Evolutionary conservation across 257 asterid species (phyloP), one percentile per base, ranked within the genome.

Genomic region (Primulina huaijiensis): DNA sequence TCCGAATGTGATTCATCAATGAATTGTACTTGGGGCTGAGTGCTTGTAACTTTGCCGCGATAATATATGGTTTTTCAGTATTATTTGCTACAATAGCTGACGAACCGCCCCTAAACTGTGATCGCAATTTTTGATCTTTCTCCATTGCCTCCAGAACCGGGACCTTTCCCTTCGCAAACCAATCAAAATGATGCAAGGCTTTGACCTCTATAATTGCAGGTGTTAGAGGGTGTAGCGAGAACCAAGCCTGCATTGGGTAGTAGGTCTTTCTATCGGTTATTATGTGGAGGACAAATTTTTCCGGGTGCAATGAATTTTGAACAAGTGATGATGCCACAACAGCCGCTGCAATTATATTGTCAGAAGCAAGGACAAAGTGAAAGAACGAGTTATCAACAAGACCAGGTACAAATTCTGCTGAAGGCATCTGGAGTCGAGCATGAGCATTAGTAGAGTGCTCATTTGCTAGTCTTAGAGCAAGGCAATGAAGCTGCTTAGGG

Each of bases 81-180:
- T 81, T 85, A 79, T 84, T 87, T 19, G 91, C 95, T 74, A 90
- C 95, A 1, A 93, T 93, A 38, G 95, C 94, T 0, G 96, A 87
- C 8, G 98, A 93, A 7, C 98, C 98, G 56, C 98, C 98, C 73
- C 97, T 86, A 57, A 84, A 93, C 64, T 77, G 87, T 21, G 98
- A 81, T 6, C 97, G 76, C 59, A 89, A 90, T 70, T 81, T 81
- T 72, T 90, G 95, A 70, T 93, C 98, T 73, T 93, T 93, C 80
- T 93, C 98, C 98, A 90, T 93, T 68, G 98, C 98, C 78, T 93
- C 98, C 75, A 93, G 74, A 20, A 93, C 97, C 0, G 98, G 97
- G 68, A 93, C 89, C 69, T 82, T 90, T 68, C 98, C 97, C 87
- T 87, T 90, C 6, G 95, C 70, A 35, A 93, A 86, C 99, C 99